Evolutionary conservation across 768 basidiomycete genomes (phyloP), one percentile per base, ranked within the genome.

Genomic region (Austroboletus eburneus): DNA sequence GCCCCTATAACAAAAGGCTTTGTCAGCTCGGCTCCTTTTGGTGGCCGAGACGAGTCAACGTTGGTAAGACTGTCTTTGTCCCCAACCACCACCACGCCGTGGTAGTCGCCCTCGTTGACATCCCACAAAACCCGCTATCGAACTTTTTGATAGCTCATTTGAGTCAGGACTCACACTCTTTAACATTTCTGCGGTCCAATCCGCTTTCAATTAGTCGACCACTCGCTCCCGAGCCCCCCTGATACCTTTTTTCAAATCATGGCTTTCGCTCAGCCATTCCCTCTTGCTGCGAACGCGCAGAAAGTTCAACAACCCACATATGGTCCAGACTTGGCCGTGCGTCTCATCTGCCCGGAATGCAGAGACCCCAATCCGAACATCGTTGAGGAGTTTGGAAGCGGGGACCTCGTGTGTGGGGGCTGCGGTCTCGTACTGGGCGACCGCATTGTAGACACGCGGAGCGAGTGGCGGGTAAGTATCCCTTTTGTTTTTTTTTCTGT

Each of bases 351-450:
- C 64, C 94, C 93, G 18, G 94, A 98, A 59, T 97, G 95, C 73
- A 77, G 87, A 69, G 88, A 91, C 62, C 89, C 91, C 46, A 88
- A 89, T 60, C 92, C 93, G 13, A 84, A 93, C 55, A 94, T 99
- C 63, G 80, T 93, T 61, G 96, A 99, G 74, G 92, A 98, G 73
- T 98, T 95, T 70, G 89, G 91, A 61, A 88, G 89, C 56, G 96
- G 96, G 61, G 96, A 99, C 71, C 82, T 98, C 64, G 96, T 98
- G 57, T 92, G 94, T 73, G 87, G 87, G 62, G 79, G 79, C 52
- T 95, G 92, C 75, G 92, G 94, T 48, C 76, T 97, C 57, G 93
- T 99, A 57, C 73, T 98, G 53, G 95, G 95, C 58, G 96, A 98
- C 66, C 80, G 92, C 56, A 83, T 99, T 43, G 94, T 98, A 24